A percentile compares a stretch with the other conserved stretches of the same genome.
phyloP scores from a whole-genome alignment of 257 asterid species.

The Ilex aquifolium region DNA sequence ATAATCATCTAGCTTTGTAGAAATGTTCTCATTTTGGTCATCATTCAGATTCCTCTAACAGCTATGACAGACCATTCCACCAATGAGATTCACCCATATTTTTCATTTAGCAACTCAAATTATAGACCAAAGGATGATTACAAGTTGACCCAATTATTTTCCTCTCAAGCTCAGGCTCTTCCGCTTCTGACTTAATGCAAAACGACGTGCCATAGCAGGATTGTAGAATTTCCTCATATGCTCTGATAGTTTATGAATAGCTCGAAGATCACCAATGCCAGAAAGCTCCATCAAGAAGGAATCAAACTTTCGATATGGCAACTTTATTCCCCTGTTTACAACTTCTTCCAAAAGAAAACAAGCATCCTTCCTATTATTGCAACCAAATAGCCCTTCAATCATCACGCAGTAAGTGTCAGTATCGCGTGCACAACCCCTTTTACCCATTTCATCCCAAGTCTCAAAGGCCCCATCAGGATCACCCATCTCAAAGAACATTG shows the following conservation, averaged over 20 bases:
- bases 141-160: slow-evolving; percentile 23
- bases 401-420: slow-evolving; percentile 70
- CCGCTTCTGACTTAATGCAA: slow-evolving; percentile 66
- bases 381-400: slow-evolving; percentile 86
- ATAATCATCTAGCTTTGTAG: too few relatives aligned
- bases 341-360: slow-evolving; percentile 62
- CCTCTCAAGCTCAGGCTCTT: slow-evolving; percentile 67
- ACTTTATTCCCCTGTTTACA: slow-evolving; percentile 50
- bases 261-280: slow-evolving; percentile 57
- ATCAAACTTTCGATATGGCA: slow-evolving; percentile 72
- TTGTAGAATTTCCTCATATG: slow-evolving; percentile 82
- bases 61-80: too few relatives aligned
- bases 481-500: slow-evolving; percentile 56
- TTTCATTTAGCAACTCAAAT: too few relatives aligned
- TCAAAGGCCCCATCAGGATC: slow-evolving; percentile 71
- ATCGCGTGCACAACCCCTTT: slow-evolving; percentile 54
- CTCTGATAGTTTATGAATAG: slow-evolving; percentile 73
- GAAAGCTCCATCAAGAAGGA: slow-evolving; percentile 64
- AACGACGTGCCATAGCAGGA: slow-evolving; percentile 94
- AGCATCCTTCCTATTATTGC: slow-evolving; percentile 50
- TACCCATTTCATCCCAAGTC: slow-evolving; percentile 78
- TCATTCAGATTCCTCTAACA: too few relatives aligned
- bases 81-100: too few relatives aligned
- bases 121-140: too few relatives aligned
- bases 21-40: too few relatives aligned